These are phyloP conservation scores for Saccharomycopsis malanga DNA, from an alignment of 805 yeast genomes.

Conservation along the genomic window DNA sequence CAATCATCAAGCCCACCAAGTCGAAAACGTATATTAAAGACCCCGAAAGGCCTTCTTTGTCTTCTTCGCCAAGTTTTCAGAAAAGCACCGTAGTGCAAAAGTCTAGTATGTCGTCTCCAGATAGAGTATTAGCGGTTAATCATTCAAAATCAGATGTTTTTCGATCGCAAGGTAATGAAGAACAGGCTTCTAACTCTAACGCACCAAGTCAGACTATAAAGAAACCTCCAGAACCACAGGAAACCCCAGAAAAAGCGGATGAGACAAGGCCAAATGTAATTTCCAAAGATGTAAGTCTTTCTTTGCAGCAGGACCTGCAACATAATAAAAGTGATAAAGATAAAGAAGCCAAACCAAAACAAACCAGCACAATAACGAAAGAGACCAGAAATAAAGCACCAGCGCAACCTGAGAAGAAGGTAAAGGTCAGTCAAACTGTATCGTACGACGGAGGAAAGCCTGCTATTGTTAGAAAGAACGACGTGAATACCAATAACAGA, in stretches of 20 bases:
- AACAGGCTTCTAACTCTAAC: too few species aligned
- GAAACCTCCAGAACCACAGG: neutral
- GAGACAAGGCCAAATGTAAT: too few species aligned
- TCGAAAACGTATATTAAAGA: neutral
- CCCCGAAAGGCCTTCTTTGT: neutral
- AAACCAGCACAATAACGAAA: neutral
- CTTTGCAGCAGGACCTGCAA: neutral
- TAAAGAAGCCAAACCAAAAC: neutral
- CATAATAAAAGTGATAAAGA: neutral
- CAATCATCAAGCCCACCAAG: neutral
- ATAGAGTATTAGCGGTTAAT: neutral
- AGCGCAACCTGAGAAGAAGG: neutral
- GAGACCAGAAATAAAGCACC: neutral
- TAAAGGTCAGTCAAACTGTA: neutral
- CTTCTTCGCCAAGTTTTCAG: neutral
- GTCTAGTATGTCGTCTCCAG: neutral
- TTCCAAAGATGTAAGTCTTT: too few species aligned
- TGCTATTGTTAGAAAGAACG: neutral
- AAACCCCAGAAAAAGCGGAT: too few species aligned
- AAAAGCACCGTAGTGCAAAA: too few species aligned
- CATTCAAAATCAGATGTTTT: neutral
- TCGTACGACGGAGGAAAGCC: neutral
- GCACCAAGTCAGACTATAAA: neutral
- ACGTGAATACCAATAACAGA: slow-evolving; percentile 2
- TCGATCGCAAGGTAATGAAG: neutral